Percentiles rank a stretch among this genome's conserved stretches.
phyloP scores from a whole-genome alignment of 2,329 filamentous ascomycete genomes.

The Cercospora sojina region DNA sequence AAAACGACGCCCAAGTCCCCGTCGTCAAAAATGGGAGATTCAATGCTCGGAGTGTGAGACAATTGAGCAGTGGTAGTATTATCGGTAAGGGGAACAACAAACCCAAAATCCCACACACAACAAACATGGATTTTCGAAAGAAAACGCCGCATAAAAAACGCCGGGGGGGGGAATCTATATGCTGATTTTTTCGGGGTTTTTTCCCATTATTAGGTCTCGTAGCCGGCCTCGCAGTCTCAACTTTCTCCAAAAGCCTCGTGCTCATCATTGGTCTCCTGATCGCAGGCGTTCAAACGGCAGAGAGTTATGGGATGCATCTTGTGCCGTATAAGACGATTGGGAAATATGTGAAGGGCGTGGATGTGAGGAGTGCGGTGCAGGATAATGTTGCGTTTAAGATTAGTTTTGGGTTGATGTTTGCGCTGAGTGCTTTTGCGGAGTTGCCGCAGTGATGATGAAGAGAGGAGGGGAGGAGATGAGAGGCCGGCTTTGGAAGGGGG shows the following conservation, averaged over 20 bases:
- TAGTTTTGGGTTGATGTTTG: constrained; percentile 71
- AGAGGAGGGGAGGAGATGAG: too few relatives aligned
- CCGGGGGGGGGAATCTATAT: too few relatives aligned
- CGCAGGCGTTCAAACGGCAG: constrained; percentile 59
- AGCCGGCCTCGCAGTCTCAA: constrained; percentile 63
- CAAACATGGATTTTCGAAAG: too few relatives aligned
- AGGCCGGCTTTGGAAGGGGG: too few relatives aligned
- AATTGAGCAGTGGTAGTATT: constrained; percentile 50
- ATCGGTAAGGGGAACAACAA: constrained; percentile 35
- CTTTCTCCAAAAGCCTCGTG: constrained; percentile 70
- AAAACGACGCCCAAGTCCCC: constrained; percentile 42
- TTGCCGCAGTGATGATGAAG: constrained; percentile 38
- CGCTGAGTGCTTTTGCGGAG: constrained; percentile 64
- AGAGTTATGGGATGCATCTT: constrained; percentile 53
- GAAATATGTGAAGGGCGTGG: constrained; percentile 51
- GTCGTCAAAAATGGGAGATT: constrained; percentile 40
- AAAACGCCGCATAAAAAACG: too few relatives aligned
- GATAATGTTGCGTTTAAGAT: constrained; percentile 64
- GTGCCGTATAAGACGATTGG: constrained; percentile 52
- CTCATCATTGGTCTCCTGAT: constrained; percentile 65
- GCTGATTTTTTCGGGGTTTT: too few relatives aligned
- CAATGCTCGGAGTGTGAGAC: constrained; percentile 45
- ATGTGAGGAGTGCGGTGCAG: constrained; percentile 54
- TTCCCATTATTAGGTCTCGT: too few relatives aligned
- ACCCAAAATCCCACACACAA: too few relatives aligned